Evolutionary conservation across 2,329 filamentous ascomycete species (phyloP), one percentile per base, ranked within the genome.

Genomic region (Neobulgaria alba): DNA sequence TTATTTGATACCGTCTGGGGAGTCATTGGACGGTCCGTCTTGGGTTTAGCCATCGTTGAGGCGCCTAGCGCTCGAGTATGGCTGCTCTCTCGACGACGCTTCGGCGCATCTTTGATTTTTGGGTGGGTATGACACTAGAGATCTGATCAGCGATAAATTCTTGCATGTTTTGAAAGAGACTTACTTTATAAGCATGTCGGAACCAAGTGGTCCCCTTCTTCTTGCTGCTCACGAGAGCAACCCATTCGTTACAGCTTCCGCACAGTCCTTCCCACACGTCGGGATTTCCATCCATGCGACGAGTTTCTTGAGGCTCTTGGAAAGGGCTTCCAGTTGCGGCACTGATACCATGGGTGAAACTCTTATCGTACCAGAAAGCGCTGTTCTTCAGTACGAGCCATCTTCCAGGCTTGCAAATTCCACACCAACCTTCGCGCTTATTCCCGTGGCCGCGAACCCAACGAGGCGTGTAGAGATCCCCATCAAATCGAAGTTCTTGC

Each of bases 161-260:
- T 17, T 14, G 10, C 12, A 20, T 17, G 33, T 40, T 21, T 8
- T 9, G 19, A 3, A 10, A 26, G 12, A 12, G 21, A 60, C 66
- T 60, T 63, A 85, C 82, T 73, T 90, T 92, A 67, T 92, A 92
- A 34, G 85, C 85, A 62, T 93, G 86, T 50, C 86, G 72, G 62
- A 90, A 93, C 85, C 85, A 93, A 3, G 85, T 89, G 1, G 85
- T 93, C n/a, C 85, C 85, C 66, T 90, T 89, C 69, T 90, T 90
- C 67, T 90, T 90, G 60, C 80, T 87, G 65, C 82, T 89, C 31
- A 88, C 82, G 26, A 89, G 67, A 10, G 82, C 79, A 51, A 89
- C 81, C 84, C 84, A 89, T 46, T 87, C 82, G 50, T 80, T 82
- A 63, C 84, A 89, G 57, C 77, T 82, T 36, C 82, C 77, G 56